Percentiles rank a stretch among this genome's conserved stretches.
Evolutionary conservation across 495 filamentous ascomycete species (phyloP).

Genomic region (Aspergillus avenaceus): DNA sequence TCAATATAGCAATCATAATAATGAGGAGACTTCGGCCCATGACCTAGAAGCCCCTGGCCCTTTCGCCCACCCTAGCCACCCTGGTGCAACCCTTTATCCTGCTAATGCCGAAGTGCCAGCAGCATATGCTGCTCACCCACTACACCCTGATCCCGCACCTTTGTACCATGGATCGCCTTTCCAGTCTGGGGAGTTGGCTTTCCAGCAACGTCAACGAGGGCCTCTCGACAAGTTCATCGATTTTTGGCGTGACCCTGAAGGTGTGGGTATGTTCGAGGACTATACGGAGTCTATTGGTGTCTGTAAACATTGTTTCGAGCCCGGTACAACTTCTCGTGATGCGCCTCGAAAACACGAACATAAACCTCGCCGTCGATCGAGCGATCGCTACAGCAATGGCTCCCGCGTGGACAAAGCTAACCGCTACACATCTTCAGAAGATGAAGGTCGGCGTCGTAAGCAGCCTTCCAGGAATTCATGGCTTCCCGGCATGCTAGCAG

Average conservation of each 20-base stretch:
- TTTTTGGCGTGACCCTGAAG: conserved; percentile 65
- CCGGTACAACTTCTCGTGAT: conserved; percentile 52
- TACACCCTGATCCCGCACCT: conserved; percentile 21
- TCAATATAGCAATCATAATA: conserved; percentile 28
- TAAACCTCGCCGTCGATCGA: conserved; percentile 35
- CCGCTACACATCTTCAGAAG: conserved; percentile 55
- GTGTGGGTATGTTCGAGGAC: conserved; percentile 65
- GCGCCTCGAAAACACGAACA: conserved; percentile 65
- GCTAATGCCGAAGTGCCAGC: conserved; percentile 42
- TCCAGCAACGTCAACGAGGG: conserved; percentile 47
- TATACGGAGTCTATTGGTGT: conserved; percentile 71
- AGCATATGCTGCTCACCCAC: conserved; percentile 36
- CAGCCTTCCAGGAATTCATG: conserved; percentile 41
- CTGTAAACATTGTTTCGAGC: conserved; percentile 65
- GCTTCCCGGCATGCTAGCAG: conserved; percentile 51
- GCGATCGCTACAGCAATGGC: conserved; percentile 42
- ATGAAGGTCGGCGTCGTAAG: conserved; percentile 44
- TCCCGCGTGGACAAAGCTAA: conserved; percentile 52
- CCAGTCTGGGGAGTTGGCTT: conserved; percentile 33
- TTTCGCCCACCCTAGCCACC: conserved; percentile 28
- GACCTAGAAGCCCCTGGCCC: conserved; percentile 16
- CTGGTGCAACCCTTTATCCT: conserved; percentile 37
- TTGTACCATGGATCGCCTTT: conserved; percentile 17
- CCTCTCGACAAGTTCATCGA: conserved; percentile 55
- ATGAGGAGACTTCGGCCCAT: conserved; percentile 24